phyloP scores from a whole-genome alignment of 2,329 filamentous ascomycete genomes.

The Colletotrichum noveboracense region DNA sequence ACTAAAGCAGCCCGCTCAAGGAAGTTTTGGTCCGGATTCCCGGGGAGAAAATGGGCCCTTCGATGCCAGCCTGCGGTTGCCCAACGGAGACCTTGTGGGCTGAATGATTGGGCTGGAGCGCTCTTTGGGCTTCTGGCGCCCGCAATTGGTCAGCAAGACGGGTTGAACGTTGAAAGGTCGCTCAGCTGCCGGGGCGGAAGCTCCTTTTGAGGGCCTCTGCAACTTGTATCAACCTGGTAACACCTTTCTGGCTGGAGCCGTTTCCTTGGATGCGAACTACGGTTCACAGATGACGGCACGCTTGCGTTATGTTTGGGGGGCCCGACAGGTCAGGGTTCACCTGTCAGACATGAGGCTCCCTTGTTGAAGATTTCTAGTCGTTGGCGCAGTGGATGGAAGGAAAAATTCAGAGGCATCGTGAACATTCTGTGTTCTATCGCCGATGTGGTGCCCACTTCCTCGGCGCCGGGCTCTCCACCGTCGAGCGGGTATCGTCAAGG shows the following conservation, averaged over 20 bases:
- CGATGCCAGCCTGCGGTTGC: constrained; percentile 8
- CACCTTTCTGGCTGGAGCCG: neutral
- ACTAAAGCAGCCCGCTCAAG: neutral
- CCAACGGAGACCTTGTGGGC: constrained; percentile 16
- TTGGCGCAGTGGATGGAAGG: neutral
- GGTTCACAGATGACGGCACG: constrained; percentile 1
- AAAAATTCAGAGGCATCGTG: constrained; percentile 18
- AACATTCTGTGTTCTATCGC: constrained; percentile 11
- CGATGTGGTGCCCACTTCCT: neutral
- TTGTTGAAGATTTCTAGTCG: neutral
- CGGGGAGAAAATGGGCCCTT: neutral
- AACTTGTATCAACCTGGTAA: neutral
- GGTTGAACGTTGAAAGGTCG: neutral
- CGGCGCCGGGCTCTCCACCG: constrained; percentile 11
- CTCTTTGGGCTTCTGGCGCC: neutral
- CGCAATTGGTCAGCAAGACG: neutral
- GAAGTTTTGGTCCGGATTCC: constrained; percentile 20
- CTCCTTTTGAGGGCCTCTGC: neutral
- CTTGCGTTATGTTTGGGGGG: neutral
- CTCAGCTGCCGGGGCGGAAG: neutral
- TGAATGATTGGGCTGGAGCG: constrained; percentile 19
- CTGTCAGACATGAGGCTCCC: neutral
- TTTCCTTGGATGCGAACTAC: neutral
- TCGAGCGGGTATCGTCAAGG: neutral
- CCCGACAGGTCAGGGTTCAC: neutral